These are phyloP conservation scores for Eutrema yunnanense DNA, from an alignment of 345 rosid species.

Conservation along the genomic window DNA sequence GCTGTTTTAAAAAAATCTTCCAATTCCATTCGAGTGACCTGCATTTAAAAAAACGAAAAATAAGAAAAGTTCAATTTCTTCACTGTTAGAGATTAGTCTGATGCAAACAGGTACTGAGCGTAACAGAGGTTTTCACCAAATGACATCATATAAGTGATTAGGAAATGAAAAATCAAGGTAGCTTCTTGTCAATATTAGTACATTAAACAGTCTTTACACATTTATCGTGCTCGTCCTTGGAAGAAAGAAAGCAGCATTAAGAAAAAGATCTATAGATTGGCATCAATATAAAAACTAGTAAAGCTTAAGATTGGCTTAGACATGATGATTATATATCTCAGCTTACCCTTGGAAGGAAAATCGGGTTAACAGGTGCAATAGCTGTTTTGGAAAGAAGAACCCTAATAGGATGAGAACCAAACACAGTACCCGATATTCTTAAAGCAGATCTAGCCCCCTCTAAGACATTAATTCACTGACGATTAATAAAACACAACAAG, in stretches of 20 bases:
- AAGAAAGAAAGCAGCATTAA: background rate
- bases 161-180: slow-evolving; percentile 14
- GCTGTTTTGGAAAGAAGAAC: slow-evolving; percentile 89
- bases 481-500: background rate
- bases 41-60: background rate
- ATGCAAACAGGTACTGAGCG: background rate
- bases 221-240: slow-evolving; percentile 81
- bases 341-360: slow-evolving; percentile 79
- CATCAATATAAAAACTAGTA: background rate
- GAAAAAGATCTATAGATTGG: background rate
- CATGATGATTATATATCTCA: background rate
- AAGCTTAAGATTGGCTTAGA: background rate
- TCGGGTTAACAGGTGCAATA: slow-evolving; percentile 25
- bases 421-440: slow-evolving; percentile 67
- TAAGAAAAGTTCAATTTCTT: background rate
- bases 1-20: slow-evolving; percentile 64
- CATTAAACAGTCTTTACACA: slow-evolving; percentile 88
- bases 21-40: slow-evolving; percentile 73
- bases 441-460: slow-evolving; percentile 83
- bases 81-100: background rate
- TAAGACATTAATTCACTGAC: slow-evolving; percentile 29
- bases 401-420: slow-evolving; percentile 72
- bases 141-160: background rate
- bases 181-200: slow-evolving; percentile 87
- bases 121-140: too few relatives aligned